A percentile compares a stretch with the other conserved stretches of the same genome.
These are phyloP conservation scores for Wickerhamomyces hampshirensis DNA, from an alignment of 805 yeast genomes.

Conservation along the genomic window DNA sequence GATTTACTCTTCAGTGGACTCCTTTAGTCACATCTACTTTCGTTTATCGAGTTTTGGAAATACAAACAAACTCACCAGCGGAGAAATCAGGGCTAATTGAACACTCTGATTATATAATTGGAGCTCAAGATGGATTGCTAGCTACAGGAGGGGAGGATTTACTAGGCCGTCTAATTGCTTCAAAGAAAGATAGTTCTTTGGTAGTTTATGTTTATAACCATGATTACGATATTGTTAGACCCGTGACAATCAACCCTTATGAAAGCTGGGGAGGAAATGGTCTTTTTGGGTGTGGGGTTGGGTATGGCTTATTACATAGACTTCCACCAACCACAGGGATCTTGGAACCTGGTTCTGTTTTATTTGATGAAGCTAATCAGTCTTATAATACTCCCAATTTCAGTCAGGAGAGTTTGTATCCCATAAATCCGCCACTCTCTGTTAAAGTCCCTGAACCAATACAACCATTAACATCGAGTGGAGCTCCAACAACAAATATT, in stretches of 20 bases:
- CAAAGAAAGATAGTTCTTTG: slow-evolving; percentile 41
- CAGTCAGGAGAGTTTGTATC: slow-evolving; percentile 10
- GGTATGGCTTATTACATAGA: slow-evolving; percentile 84
- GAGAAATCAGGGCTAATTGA: slow-evolving; percentile 77
- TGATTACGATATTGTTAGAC: slow-evolving; percentile 80
- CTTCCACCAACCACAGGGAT: slow-evolving; percentile 61
- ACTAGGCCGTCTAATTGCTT: slow-evolving; percentile 59
- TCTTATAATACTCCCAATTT: slow-evolving; percentile 8
- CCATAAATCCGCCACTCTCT: slow-evolving; percentile 3
- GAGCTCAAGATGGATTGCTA: slow-evolving; percentile 79
- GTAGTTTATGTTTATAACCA: slow-evolving; percentile 79
- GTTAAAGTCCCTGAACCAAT: slow-evolving; percentile 1
- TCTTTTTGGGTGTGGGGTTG: slow-evolving; percentile 88
- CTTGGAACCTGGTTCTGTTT: slow-evolving; percentile 31
- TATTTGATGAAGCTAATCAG: slow-evolving; percentile 31
- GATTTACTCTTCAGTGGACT: slow-evolving; percentile 71
- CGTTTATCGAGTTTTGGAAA: slow-evolving; percentile 81
- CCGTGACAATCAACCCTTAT: slow-evolving; percentile 74
- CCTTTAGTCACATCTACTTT: slow-evolving; percentile 71
- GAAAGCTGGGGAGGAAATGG: slow-evolving; percentile 82
- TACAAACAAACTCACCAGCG: slow-evolving; percentile 77
- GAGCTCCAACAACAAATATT: not conserved
- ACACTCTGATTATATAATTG: slow-evolving; percentile 83
- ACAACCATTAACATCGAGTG: slow-evolving; percentile 1
- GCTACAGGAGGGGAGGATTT: slow-evolving; percentile 85